phyloP scores from a whole-genome alignment of 2,329 filamentous ascomycete species.

The Gremmenia infestans region DNA sequence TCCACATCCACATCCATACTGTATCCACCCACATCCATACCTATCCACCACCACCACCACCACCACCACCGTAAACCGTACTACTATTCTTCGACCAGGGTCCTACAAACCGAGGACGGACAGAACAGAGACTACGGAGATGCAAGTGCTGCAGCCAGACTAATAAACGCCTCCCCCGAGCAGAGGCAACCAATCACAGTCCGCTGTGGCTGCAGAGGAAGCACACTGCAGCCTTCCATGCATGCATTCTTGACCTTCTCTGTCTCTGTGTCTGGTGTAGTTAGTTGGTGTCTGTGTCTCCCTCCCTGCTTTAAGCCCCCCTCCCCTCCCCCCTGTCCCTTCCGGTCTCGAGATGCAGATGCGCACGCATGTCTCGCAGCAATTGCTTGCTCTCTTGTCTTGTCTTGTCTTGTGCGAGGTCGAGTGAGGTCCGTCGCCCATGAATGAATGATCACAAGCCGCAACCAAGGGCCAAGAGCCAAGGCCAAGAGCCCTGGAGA shows the following conservation, averaged over 20 bases:
- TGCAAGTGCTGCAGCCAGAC: neutral
- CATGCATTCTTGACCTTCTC: constrained; percentile 11
- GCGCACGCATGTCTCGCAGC: neutral
- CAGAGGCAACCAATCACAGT: constrained; percentile 7
- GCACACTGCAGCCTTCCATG: constrained; percentile 30
- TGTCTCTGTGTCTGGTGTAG: constrained; percentile 1
- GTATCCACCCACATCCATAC: no score
- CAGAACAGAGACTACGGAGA: neutral
- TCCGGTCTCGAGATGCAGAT: neutral
- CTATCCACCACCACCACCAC: no score
- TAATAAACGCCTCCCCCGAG: neutral
- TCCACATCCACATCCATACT: no score
- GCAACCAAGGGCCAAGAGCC: neutral
- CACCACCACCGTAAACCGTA: no score
- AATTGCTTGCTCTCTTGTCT: no score
- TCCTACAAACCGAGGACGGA: constrained; percentile 5
- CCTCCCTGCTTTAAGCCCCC: neutral
- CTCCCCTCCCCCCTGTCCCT: neutral
- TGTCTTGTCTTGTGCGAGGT: neutral
- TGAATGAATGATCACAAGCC: constrained; percentile 4
- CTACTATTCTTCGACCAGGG: neutral
- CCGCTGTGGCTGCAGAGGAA: constrained; percentile 23
- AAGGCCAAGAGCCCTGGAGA: neutral
- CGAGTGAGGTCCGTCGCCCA: neutral
- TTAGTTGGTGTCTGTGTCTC: no score